These are phyloP conservation scores for Sclerotinia sclerotiorum DNA, from an alignment of 2,329 filamentous ascomycete genomes.

Conservation along the genomic window DNA sequence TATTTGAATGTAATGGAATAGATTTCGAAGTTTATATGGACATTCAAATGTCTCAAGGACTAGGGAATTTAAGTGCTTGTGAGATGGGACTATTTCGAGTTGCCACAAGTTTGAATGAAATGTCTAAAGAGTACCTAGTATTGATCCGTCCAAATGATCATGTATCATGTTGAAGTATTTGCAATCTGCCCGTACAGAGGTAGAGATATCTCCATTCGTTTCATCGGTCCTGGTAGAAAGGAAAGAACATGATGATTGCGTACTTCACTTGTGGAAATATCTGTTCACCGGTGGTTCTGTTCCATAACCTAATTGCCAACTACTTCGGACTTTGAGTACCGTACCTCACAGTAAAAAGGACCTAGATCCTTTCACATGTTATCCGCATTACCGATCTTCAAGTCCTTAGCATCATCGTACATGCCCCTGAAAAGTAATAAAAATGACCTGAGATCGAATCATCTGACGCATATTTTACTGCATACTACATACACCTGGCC, in stretches of 20 bases:
- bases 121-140: not conserved
- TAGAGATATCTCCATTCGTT: not conserved
- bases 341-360: not conserved
- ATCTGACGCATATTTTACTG: constrained; percentile 14
- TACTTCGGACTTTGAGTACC: no score
- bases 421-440: not conserved
- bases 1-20: not conserved
- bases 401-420: no score
- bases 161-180: not conserved
- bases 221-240: no score
- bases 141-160: no score
- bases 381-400: no score
- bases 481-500: no score
- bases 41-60: no score
- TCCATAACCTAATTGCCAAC: not conserved
- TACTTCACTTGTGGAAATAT: not conserved
- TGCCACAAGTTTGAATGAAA: no score
- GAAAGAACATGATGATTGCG: no score
- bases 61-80: no score
- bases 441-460: constrained; percentile 14
- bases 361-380: not conserved
- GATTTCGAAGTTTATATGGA: not conserved
- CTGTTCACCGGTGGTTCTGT: not conserved
- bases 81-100: no score
- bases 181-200: no score